These are phyloP conservation scores for Climacium dendroides DNA, from an alignment of 225 moss, liverwort and hornwort species.

Conservation along the genomic window DNA sequence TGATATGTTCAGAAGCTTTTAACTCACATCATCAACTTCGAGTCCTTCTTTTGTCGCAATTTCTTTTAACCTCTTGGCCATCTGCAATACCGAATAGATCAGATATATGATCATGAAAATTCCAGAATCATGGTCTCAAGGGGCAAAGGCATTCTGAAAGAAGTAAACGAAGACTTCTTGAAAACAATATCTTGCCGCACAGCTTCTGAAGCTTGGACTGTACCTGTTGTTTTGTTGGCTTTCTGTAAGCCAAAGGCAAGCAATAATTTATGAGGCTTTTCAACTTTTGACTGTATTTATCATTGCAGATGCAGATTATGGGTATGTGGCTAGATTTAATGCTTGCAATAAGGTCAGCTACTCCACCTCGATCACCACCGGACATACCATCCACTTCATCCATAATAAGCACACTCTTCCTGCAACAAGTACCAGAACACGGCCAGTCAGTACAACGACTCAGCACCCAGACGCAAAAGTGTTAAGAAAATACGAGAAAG, in stretches of 20 bases:
- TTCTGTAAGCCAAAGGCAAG: slow-evolving; percentile 70
- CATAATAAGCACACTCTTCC: slow-evolving; percentile 85
- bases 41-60: slow-evolving; percentile 84
- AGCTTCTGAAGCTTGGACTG: background rate
- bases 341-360: slow-evolving; percentile 85
- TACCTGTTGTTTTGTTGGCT: slow-evolving; percentile 97
- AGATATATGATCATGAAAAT: background rate
- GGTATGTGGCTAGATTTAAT: slow-evolving; percentile 84
- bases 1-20: background rate
- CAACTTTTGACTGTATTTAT: slow-evolving; percentile 77
- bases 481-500: too few relatives aligned
- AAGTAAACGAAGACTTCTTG: background rate
- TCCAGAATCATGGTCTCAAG: background rate
- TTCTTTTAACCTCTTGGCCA: slow-evolving; percentile 82
- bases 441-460: background rate
- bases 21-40: slow-evolving; percentile 65
- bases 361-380: slow-evolving; percentile 96
- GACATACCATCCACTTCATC: slow-evolving; percentile 99
- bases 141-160: background rate
- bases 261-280: slow-evolving; percentile 89
- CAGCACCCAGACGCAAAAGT: background rate
- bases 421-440: slow-evolving; percentile 17
- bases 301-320: slow-evolving; percentile 98
- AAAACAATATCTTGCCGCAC: background rate
- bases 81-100: slow-evolving; percentile 27